These are phyloP conservation scores for Trichocomaceae sp. DNA, from an alignment of 2,329 filamentous ascomycete species.

Conservation along the genomic window DNA sequence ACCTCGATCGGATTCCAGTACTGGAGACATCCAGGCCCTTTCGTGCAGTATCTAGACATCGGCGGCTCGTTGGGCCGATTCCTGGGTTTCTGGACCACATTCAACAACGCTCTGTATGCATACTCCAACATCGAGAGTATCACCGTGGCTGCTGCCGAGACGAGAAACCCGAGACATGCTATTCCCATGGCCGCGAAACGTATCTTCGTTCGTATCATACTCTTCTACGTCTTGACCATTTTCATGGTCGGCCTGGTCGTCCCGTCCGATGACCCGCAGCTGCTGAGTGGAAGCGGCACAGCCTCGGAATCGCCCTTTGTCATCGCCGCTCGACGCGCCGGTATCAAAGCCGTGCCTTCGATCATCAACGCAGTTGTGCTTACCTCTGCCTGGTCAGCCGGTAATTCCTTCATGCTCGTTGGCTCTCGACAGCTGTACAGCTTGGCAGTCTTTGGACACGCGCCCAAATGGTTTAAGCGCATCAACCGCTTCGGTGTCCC, in stretches of 20 bases:
- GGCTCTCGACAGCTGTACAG: slow-evolving; percentile 62
- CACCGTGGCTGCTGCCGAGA: slow-evolving; percentile 52
- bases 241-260: slow-evolving; percentile 56
- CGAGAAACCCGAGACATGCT: slow-evolving; percentile 50
- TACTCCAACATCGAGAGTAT: slow-evolving; percentile 52
- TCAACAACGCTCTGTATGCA: slow-evolving; percentile 46
- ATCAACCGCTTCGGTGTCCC: slow-evolving; percentile 1
- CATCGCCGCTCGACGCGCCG: slow-evolving; percentile 46
- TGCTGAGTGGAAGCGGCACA: slow-evolving; percentile 39
- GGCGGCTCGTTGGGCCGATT: slow-evolving; percentile 45
- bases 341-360: slow-evolving; percentile 56
- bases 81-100: slow-evolving; percentile 45
- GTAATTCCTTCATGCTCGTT: slow-evolving; percentile 70
- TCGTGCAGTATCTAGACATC: slow-evolving; percentile 42
- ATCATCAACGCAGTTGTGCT: slow-evolving; percentile 77
- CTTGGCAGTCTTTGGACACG: slow-evolving; percentile 55
- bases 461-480: not conserved
- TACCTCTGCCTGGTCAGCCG: slow-evolving; percentile 70
- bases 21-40: slow-evolving; percentile 44
- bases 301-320: slow-evolving; percentile 46
- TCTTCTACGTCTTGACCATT: slow-evolving; percentile 56
- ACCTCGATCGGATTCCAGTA: slow-evolving; percentile 49
- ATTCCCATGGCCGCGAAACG: slow-evolving; percentile 55
- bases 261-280: slow-evolving; percentile 45
- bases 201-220: slow-evolving; percentile 55